phyloP scores from a whole-genome alignment of 73 alveolate species.

The Loxodes magnus region DNA sequence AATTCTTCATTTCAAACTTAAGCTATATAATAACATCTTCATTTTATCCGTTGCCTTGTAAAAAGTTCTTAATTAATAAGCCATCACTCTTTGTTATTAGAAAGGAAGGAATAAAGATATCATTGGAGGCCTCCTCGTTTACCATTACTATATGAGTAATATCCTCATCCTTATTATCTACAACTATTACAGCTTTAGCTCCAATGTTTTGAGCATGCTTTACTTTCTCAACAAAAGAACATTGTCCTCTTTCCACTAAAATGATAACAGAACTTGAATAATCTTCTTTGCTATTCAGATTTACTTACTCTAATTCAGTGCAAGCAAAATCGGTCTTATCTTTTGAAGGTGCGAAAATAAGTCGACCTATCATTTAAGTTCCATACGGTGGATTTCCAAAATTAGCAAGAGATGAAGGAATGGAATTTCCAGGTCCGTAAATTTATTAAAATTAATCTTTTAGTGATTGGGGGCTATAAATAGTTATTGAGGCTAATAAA shows the following conservation, averaged over 20 bases:
- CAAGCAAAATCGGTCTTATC: neutral
- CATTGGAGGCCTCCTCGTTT: constrained; percentile 15
- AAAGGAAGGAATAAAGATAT: constrained; percentile 37
- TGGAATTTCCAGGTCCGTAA: neutral
- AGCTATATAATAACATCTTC: constrained; percentile 5
- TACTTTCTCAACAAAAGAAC: constrained; percentile 55
- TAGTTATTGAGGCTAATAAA: too few relatives aligned
- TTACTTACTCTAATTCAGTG: neutral
- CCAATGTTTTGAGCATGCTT: constrained; percentile 57
- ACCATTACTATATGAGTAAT: constrained; percentile 43
- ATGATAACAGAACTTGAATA: constrained; percentile 4
- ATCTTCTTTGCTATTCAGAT: neutral
- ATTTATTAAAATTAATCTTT: neutral
- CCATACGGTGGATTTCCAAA: constrained; percentile 13
- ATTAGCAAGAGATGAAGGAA: constrained; percentile 9
- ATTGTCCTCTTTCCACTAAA: constrained; percentile 43
- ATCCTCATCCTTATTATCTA: constrained; percentile 27
- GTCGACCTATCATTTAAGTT: neutral
- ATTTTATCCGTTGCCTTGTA: constrained; percentile 5
- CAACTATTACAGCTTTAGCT: constrained; percentile 46
- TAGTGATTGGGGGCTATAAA: neutral
- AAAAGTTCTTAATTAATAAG: constrained; percentile 19
- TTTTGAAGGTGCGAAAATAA: neutral
- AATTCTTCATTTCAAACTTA: constrained; percentile 4
- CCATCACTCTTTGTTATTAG: constrained; percentile 49